phyloP scores from a whole-genome alignment of 805 yeast species.

The Zygosaccharomyces rouxii region DNA sequence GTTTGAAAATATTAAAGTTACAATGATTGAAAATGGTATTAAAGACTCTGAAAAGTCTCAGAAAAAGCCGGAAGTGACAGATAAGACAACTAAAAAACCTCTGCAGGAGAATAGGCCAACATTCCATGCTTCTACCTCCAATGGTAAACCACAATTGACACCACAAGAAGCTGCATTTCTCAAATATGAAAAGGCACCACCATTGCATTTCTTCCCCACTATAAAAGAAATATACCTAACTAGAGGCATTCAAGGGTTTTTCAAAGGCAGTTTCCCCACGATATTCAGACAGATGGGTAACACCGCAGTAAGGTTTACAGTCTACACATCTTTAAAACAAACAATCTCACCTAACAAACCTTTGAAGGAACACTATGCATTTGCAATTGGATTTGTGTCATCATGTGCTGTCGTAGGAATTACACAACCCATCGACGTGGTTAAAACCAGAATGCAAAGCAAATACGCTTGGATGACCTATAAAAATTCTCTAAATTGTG shows the following conservation, averaged over 20 bases:
- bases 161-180: conserved; percentile 31
- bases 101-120: conserved; percentile 20
- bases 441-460: conserved; percentile 84
- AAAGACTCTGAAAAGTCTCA: conserved; percentile 23
- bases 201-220: conserved; percentile 49
- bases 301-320: conserved; percentile 77
- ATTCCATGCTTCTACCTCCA: conserved; percentile 28
- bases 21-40: conserved; percentile 69
- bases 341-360: conserved; percentile 44
- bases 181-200: conserved; percentile 49
- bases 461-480: conserved; percentile 56
- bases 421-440: conserved; percentile 86
- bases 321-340: conserved; percentile 76
- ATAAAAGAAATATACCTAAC: conserved; percentile 62
- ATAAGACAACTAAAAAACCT: neutral
- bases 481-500: conserved; percentile 57
- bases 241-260: conserved; percentile 72
- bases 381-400: conserved; percentile 53
- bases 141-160: conserved; percentile 26
- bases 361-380: conserved; percentile 35
- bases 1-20: conserved; percentile 78
- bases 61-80: neutral
- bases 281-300: conserved; percentile 71
- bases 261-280: conserved; percentile 83
- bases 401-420: conserved; percentile 67